Evolutionary conservation across 78 protist genomes (phyloP).

Genomic region (Planoprotostelium fungivorum): DNA sequence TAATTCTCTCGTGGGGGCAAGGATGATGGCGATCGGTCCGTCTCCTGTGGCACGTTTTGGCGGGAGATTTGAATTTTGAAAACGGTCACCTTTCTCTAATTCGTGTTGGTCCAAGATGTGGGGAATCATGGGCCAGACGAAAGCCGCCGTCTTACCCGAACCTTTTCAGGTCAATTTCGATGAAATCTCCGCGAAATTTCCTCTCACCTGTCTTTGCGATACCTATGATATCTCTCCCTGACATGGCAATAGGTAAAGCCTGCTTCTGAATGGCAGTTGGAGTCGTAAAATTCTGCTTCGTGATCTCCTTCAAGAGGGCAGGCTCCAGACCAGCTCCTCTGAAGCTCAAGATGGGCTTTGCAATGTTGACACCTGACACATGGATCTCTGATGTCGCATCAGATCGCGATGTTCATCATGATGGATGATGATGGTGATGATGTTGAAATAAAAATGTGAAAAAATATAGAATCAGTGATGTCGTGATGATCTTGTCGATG

Average conservation of each 20-base stretch:
- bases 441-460: too few species aligned
- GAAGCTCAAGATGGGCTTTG: neutral
- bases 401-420: too few species aligned
- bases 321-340: neutral
- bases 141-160: slow-evolving; percentile 60
- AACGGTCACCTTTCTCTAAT: slow-evolving; percentile 8
- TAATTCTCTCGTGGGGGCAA: slow-evolving; percentile 85
- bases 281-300: slow-evolving; percentile 21
- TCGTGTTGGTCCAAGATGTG: slow-evolving; percentile 61
- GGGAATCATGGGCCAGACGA: slow-evolving; percentile 59
- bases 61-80: neutral
- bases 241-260: slow-evolving; percentile 70
- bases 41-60: slow-evolving; percentile 9
- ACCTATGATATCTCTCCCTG: slow-evolving; percentile 84
- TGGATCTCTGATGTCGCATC: too few species aligned
- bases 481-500: too few species aligned
- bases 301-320: slow-evolving; percentile 7
- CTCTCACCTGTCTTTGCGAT: slow-evolving; percentile 72
- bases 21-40: slow-evolving; percentile 78
- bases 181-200: neutral
- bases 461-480: too few species aligned
- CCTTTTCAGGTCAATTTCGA: slow-evolving; percentile 1
- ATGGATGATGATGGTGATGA: too few species aligned
- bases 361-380: neutral
- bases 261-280: slow-evolving; percentile 84